Conservation (phyloP, 805 yeast genomes). For the Yarrowia divulgata region DNA sequence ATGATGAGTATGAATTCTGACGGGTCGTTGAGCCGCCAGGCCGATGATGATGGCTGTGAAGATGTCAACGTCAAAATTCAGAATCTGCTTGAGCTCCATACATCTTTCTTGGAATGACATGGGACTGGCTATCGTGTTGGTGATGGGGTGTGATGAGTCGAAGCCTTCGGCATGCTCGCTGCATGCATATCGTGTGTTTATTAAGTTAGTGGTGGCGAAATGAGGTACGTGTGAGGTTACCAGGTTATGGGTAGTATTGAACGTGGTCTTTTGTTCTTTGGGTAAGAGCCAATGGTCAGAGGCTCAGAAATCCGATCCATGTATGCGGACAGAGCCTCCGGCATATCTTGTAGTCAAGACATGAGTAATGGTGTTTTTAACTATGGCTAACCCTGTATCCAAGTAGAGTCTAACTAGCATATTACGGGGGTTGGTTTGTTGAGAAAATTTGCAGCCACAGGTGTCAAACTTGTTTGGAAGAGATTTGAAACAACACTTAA, state of each 20-base stretch:
- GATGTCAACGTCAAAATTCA: conserved; percentile 35
- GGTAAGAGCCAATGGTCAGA: too few species aligned
- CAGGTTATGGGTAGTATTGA: not conserved
- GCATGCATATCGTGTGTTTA: conserved; percentile 5
- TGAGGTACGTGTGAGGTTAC: not conserved
- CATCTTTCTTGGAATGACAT: conserved; percentile 27
- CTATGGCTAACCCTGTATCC: not conserved
- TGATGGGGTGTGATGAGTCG: not conserved
- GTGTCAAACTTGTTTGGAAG: too few species aligned
- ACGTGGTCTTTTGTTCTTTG: too few species aligned
- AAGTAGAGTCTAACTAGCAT: not conserved
- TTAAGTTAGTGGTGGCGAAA: conserved; percentile 1
- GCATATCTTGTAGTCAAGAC: not conserved
- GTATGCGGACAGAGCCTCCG: not conserved
- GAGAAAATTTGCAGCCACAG: not conserved
- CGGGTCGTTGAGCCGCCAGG: conserved; percentile 15
- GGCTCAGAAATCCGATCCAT: too few species aligned
- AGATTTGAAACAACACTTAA: too few species aligned
- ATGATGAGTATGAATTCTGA: conserved; percentile 26
- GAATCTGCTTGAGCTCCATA: conserved; percentile 23
- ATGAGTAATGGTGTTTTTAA: not conserved
- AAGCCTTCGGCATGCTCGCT: not conserved
- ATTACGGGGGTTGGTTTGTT: not conserved
- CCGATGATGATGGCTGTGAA: conserved; percentile 38
- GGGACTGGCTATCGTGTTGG: not conserved